phyloP scores from a whole-genome alignment of 176 grass and related monocot species.

The Juncus effusus region DNA sequence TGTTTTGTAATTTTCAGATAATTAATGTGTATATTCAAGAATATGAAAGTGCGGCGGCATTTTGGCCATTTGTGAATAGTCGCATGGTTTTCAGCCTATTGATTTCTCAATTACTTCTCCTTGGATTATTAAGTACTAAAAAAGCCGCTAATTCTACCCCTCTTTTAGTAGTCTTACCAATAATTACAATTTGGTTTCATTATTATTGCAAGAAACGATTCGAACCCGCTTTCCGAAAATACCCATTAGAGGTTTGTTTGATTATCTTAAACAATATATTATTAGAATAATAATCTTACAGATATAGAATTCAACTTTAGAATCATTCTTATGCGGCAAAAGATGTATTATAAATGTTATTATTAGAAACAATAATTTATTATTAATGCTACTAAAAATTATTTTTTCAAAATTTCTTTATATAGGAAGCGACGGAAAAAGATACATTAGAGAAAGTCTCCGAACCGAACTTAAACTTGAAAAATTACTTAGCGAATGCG shows the following conservation, averaged over 20 bases:
- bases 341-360: too few relatives aligned
- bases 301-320: too few relatives aligned
- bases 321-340: too few relatives aligned
- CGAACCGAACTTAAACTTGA: slow-evolving; percentile 77
- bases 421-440: slow-evolving; percentile 91
- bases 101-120: slow-evolving; percentile 70
- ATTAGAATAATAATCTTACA: too few relatives aligned
- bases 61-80: slow-evolving; percentile 88
- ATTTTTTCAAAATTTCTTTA: neutral
- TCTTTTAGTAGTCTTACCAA: slow-evolving; percentile 65
- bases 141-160: slow-evolving; percentile 83
- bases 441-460: slow-evolving; percentile 64
- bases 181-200: slow-evolving; percentile 89
- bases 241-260: slow-evolving; percentile 66
- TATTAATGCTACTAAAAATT: too few relatives aligned
- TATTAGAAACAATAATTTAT: too few relatives aligned
- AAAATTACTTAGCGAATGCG: slow-evolving; percentile 68
- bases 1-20: slow-evolving; percentile 46
- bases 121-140: slow-evolving; percentile 81
- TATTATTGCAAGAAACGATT: slow-evolving; percentile 94
- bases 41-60: slow-evolving; percentile 81
- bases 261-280: too few relatives aligned
- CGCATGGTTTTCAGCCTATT: slow-evolving; percentile 84
- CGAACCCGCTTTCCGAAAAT: slow-evolving; percentile 84
- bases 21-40: slow-evolving; percentile 98